phyloP scores from a whole-genome alignment of 306 rosid genomes.

The Dalbergia cochinchinensis region DNA sequence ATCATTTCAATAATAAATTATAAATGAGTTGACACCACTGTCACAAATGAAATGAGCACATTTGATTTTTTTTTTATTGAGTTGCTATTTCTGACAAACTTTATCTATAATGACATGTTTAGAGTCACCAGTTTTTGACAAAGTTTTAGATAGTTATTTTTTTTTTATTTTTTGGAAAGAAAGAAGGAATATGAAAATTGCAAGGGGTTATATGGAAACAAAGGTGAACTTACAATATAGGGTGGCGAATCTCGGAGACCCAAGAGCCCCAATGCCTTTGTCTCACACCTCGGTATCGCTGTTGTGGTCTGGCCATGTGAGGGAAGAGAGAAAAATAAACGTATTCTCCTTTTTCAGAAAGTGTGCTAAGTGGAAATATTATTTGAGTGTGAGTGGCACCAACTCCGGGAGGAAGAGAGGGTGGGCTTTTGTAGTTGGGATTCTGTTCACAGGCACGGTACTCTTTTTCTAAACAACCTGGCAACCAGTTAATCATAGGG shows the following conservation, averaged over 20 bases:
- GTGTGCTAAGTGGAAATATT: slow-evolving; percentile 45
- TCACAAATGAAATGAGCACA: too few relatives aligned
- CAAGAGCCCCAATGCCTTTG: slow-evolving; percentile 99
- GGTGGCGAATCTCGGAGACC: slow-evolving; percentile 99
- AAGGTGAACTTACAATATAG: slow-evolving; percentile 73
- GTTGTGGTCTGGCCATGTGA: slow-evolving; percentile 91
- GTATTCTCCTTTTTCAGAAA: slow-evolving; percentile 38
- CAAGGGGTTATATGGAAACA: not conserved
- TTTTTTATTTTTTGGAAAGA: too few relatives aligned
- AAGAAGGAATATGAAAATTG: not conserved
- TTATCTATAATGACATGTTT: too few relatives aligned
- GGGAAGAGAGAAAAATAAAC: slow-evolving; percentile 42
- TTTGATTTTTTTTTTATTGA: too few relatives aligned
- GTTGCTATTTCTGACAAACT: too few relatives aligned
- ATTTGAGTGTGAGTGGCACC: slow-evolving; percentile 37
- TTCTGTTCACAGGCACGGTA: slow-evolving; percentile 30
- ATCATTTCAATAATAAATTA: too few relatives aligned
- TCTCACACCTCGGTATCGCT: slow-evolving; percentile 92
- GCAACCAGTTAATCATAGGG: slow-evolving; percentile 58
- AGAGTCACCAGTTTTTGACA: too few relatives aligned
- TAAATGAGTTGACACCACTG: too few relatives aligned
- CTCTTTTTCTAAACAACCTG: slow-evolving; percentile 32
- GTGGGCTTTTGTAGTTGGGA: slow-evolving; percentile 70
- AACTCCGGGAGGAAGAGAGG: slow-evolving; percentile 40
- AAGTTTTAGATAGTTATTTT: too few relatives aligned